Conservation (phyloP, 75 land plant genomes). For the Selaginella tamariscina region DNA sequence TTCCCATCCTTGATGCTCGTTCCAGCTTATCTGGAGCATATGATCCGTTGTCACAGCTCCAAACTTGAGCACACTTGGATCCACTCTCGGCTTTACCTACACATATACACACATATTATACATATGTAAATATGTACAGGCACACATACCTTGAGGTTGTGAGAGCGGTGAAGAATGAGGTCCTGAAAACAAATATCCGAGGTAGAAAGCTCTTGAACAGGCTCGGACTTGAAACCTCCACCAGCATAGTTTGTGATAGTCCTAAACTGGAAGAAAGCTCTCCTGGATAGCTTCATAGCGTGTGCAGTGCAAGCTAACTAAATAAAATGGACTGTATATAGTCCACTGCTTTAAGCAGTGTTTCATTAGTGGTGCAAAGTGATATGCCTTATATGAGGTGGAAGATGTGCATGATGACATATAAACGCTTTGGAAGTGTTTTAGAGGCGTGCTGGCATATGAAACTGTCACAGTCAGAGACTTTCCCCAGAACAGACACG, state of each 20-base stretch:
- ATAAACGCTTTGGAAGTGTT: too few relatives aligned
- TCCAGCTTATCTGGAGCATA: slow-evolving; percentile 27
- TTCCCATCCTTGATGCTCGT: slow-evolving; percentile 22
- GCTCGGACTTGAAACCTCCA: neutral
- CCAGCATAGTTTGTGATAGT: neutral
- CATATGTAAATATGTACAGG: neutral
- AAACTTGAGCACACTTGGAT: slow-evolving; percentile 20
- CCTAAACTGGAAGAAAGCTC: neutral
- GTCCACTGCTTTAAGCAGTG: too few relatives aligned
- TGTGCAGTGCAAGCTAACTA: too few relatives aligned
- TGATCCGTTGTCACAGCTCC: slow-evolving; percentile 26
- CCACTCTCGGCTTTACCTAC: slow-evolving; percentile 18
- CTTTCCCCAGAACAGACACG: too few relatives aligned
- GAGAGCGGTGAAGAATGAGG: slow-evolving; percentile 16
- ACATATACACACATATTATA: neutral
- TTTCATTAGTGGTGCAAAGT: too few relatives aligned
- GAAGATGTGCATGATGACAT: slow-evolving; percentile 1
- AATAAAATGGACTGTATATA: too few relatives aligned
- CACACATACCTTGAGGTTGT: slow-evolving; percentile 18
- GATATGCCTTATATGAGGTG: neutral
- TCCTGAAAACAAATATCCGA: slow-evolving; percentile 21
- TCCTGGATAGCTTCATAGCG: too few relatives aligned
- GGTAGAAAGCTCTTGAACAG: neutral
- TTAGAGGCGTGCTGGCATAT: too few relatives aligned
- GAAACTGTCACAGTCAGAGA: too few relatives aligned